These are phyloP conservation scores for Ophiocordyceps camponoti-floridani DNA, from an alignment of 2,329 filamentous ascomycete species.

Conservation along the genomic window DNA sequence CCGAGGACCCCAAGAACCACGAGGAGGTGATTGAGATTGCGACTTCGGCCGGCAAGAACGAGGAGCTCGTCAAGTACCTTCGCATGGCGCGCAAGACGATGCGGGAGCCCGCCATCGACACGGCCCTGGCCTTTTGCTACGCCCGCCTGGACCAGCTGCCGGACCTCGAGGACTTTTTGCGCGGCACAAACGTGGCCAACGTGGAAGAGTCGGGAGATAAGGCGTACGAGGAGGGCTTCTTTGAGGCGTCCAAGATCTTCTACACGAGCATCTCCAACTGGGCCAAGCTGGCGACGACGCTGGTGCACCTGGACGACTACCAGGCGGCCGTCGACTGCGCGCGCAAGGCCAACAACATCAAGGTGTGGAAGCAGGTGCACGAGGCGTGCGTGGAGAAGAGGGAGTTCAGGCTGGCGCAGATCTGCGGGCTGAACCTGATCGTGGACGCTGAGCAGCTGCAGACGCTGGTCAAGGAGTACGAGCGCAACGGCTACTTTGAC, in stretches of 20 bases:
- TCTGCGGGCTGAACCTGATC: conserved; percentile 95
- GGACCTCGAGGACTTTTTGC: conserved; percentile 92
- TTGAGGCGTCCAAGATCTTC: conserved; percentile 97
- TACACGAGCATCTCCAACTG: conserved; percentile 97
- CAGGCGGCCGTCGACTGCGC: conserved; percentile 95
- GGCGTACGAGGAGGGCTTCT: conserved; percentile 84
- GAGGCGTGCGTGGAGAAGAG: conserved; percentile 93
- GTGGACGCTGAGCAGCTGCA: conserved; percentile 92
- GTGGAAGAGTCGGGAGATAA: conserved; percentile 96
- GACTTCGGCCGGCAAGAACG: conserved; percentile 90
- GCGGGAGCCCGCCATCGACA: conserved; percentile 85
- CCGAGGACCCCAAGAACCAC: conserved; percentile 83
- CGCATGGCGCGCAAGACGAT: conserved; percentile 96
- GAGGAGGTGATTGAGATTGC: conserved; percentile 91
- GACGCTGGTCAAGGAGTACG: conserved; percentile 89
- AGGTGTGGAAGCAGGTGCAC: conserved; percentile 98
- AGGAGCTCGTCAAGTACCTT: conserved; percentile 90
- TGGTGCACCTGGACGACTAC: conserved; percentile 94
- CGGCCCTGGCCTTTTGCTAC: conserved; percentile 81
- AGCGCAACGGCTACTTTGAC: conserved; percentile 93
- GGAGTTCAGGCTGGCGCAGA: conserved; percentile 96
- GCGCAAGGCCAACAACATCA: conserved; percentile 96
- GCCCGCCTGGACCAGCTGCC: conserved; percentile 80
- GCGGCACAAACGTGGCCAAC: conserved; percentile 83
- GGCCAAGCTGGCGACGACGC: conserved; percentile 93